A percentile compares a stretch with the other conserved stretches of the same genome.
phyloP scores from a whole-genome alignment of 169 alveolate species.

The Plasmodium yoelii region DNA sequence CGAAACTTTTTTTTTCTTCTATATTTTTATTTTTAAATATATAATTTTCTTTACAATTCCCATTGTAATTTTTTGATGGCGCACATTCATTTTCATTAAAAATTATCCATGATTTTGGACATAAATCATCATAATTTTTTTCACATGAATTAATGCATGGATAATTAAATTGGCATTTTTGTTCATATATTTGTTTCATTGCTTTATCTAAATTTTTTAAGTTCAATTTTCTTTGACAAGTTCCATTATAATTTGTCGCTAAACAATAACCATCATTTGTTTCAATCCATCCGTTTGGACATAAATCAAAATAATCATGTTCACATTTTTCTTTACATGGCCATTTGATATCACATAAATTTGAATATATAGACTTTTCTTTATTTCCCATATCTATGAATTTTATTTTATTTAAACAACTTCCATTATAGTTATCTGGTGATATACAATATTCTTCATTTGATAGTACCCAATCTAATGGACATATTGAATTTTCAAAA shows the following conservation, averaged over 20 bases:
- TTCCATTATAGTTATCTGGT: slow-evolving; percentile 80
- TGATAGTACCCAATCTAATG: slow-evolving; percentile 79
- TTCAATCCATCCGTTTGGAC: slow-evolving; percentile 85
- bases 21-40: slow-evolving; percentile 49
- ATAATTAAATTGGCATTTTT: slow-evolving; percentile 71
- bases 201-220: slow-evolving; percentile 52
- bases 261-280: slow-evolving; percentile 67
- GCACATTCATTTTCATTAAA: slow-evolving; percentile 69
- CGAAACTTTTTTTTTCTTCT: slow-evolving; percentile 71
- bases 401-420: slow-evolving; percentile 44
- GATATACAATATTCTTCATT: slow-evolving; percentile 77
- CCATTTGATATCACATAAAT: slow-evolving; percentile 70
- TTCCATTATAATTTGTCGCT: slow-evolving; percentile 65
- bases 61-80: slow-evolving; percentile 64
- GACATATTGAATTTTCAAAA: slow-evolving; percentile 75
- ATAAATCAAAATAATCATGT: slow-evolving; percentile 81
- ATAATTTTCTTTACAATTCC: slow-evolving; percentile 70
- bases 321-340: slow-evolving; percentile 79
- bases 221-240: slow-evolving; percentile 39
- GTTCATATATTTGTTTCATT: slow-evolving; percentile 71
- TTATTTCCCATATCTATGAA: slow-evolving; percentile 46
- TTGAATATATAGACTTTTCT: slow-evolving; percentile 68
- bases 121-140: slow-evolving; percentile 62
- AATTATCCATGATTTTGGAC: slow-evolving; percentile 64
- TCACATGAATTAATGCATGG: slow-evolving; percentile 72